phyloP scores from a whole-genome alignment of 2,329 filamentous ascomycete genomes.

The Epichloe typhina region DNA sequence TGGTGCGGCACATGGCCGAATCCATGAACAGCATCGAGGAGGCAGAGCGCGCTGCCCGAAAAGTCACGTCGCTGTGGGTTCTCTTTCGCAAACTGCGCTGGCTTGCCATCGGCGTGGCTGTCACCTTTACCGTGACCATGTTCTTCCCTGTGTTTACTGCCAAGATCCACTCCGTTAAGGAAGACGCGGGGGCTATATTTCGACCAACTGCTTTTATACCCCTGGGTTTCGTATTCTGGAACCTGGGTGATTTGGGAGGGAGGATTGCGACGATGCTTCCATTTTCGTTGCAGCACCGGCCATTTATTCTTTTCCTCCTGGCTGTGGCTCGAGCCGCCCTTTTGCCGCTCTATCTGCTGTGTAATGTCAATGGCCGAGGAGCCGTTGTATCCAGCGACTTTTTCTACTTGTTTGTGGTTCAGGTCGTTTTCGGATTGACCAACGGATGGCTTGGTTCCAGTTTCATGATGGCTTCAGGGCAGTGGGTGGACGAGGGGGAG shows the following conservation, averaged over 20 bases:
- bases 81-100: conserved; percentile 70
- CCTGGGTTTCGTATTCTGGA: conserved; percentile 86
- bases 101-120: conserved; percentile 61
- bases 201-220: conserved; percentile 73
- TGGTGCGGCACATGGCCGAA: conserved; percentile 34
- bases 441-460: conserved; percentile 80
- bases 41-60: conserved; percentile 37
- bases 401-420: conserved; percentile 78
- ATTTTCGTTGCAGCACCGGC: conserved; percentile 45
- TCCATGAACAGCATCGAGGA: conserved; percentile 39
- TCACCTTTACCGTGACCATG: conserved; percentile 81
- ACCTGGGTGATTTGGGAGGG: conserved; percentile 71
- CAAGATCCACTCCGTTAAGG: conserved; percentile 38
- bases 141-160: conserved; percentile 86
- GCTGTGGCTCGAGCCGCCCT: conserved; percentile 54
- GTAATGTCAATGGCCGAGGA: conserved; percentile 70
- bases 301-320: conserved; percentile 53
- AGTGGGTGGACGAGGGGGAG: conserved; percentile 73
- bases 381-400: conserved; percentile 65
- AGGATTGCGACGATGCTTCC: conserved; percentile 52
- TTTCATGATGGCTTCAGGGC: conserved; percentile 81
- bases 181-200: conserved; percentile 41
- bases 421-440: conserved; percentile 68
- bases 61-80: conserved; percentile 40
- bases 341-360: conserved; percentile 76